Evolutionary conservation across 805 yeast species (phyloP).

Genomic region (Wickerhamomyces chaumierensis): DNA sequence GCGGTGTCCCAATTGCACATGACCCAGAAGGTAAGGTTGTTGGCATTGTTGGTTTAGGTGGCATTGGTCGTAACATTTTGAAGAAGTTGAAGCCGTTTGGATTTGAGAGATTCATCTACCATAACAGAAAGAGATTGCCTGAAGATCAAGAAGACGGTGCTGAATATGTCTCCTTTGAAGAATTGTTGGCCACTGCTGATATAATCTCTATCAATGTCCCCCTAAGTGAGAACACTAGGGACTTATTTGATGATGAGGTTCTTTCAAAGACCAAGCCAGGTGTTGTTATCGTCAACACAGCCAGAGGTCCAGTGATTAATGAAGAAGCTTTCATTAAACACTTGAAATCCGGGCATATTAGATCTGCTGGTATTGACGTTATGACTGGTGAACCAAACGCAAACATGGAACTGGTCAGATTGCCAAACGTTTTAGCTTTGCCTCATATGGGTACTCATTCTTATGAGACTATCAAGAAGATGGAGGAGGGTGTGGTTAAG

Average conservation of each 20-base stretch:
- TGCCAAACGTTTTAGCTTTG: conserved; percentile 33
- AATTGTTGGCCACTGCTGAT: conserved; percentile 30
- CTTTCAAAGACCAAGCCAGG: conserved; percentile 28
- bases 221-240: conserved; percentile 36
- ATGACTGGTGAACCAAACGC: conserved; percentile 39
- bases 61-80: conserved; percentile 43
- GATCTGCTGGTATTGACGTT: conserved; percentile 48
- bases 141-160: conserved; percentile 33
- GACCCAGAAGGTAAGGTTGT: conserved; percentile 39
- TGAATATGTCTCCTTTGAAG: conserved; percentile 16
- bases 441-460: conserved; percentile 55
- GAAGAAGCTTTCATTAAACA: conserved; percentile 35
- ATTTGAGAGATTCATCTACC: conserved; percentile 41
- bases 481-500: conserved; percentile 29
- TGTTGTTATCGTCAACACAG: conserved; percentile 40
- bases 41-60: conserved; percentile 48
- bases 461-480: conserved; percentile 25
- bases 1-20: conserved; percentile 25
- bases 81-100: conserved; percentile 35
- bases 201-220: conserved; percentile 45
- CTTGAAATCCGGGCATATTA: conserved; percentile 29
- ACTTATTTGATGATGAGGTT: conserved; percentile 31
- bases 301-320: conserved; percentile 43
- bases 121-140: conserved; percentile 33
- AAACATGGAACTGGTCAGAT: conserved; percentile 11